Base-by-base conservation (phyloP, 495 filamentous ascomycete genomes). In the Podospora didyma region DNA sequence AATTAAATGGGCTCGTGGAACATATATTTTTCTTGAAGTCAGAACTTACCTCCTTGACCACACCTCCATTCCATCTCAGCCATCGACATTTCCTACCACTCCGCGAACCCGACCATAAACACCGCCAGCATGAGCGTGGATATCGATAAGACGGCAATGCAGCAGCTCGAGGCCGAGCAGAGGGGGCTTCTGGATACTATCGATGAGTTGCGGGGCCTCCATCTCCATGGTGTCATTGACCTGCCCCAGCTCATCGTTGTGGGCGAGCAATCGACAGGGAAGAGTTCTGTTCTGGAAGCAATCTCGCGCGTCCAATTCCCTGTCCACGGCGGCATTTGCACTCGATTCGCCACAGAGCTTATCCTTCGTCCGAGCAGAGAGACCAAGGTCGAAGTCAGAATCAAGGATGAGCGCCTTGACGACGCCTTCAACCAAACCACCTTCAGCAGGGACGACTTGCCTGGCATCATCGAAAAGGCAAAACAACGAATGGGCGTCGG, bases 231-330 rank as follows among this genome's bases (percentile, higher is more conserved):
- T 45, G 74, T 81, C 56, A 61, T 86, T 23, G 69, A 73, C 31
- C 69, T 84, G 1, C 82, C 83, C 1, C 79, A 86, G 59, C 69
- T 87, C 16, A 75, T 85, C 23, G 84, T 87, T 5, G 83, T 79
- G 56, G 82, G 82, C 2, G 78, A 85, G 60, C 81, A 85, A 54
- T 83, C 77, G 0, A 71, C 75, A 16, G 83, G 83, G 11, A 86
- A 86, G 57, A 83, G 80, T 62, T 86, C 83, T 0, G 84, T 88
- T 2, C 73, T 88, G 0, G 82, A 86, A 52, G 82, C 81, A 10
- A 77, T 87, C 16, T 84, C 82, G 0, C 77, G 82, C 5, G 73
- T 86, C 16, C 68, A 73, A 0, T 85, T 88, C 52, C 81, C 81
- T 2, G 64, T 66, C 7, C 75, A 75, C 51, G 73, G 70, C 41